Percentiles rank a stretch among this genome's conserved stretches.
Evolutionary conservation across 129 eudicot genomes (phyloP).

Genomic region (Dittrichia graveolens): DNA sequence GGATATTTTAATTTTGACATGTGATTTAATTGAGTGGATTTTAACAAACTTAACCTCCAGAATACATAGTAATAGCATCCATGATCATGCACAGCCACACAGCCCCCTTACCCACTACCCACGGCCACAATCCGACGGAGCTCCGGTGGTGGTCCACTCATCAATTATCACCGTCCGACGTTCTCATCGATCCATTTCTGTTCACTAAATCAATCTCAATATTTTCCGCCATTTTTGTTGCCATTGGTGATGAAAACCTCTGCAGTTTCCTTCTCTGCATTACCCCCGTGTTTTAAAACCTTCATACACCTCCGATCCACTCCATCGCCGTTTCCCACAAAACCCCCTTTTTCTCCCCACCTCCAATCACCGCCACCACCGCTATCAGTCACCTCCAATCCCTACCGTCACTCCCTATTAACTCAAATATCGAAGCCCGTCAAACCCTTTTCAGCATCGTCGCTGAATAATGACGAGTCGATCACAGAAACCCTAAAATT

Average conservation of each 20-base stretch:
- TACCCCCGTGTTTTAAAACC: slow-evolving; percentile 34
- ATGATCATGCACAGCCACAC: slow-evolving; percentile 23
- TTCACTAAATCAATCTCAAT: too few species aligned
- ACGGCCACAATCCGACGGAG: not conserved
- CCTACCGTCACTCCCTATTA: slow-evolving; percentile 18
- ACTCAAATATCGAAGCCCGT: slow-evolving; percentile 27
- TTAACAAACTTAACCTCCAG: not conserved
- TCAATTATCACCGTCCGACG: not conserved
- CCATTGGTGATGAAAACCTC: slow-evolving; percentile 47
- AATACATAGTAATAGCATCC: not conserved
- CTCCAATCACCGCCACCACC: slow-evolving; percentile 38
- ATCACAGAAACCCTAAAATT: slow-evolving; percentile 24
- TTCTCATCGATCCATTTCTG: too few species aligned
- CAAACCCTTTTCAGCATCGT: slow-evolving; percentile 25
- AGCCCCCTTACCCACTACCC: slow-evolving; percentile 9
- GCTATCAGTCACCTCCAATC: slow-evolving; percentile 20
- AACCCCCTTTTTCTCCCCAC: slow-evolving; percentile 19
- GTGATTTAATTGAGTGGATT: not conserved
- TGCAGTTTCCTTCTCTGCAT: slow-evolving; percentile 33
- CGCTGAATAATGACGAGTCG: slow-evolving; percentile 30
- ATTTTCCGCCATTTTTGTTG: slow-evolving; percentile 8
- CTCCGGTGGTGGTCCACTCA: slow-evolving; percentile 13
- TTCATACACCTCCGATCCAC: slow-evolving; percentile 41
- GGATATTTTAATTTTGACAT: too few species aligned
- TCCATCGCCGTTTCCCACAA: slow-evolving; percentile 22